Conservation (phyloP, 345 rosid species). For the Rhizophora mangle region DNA sequence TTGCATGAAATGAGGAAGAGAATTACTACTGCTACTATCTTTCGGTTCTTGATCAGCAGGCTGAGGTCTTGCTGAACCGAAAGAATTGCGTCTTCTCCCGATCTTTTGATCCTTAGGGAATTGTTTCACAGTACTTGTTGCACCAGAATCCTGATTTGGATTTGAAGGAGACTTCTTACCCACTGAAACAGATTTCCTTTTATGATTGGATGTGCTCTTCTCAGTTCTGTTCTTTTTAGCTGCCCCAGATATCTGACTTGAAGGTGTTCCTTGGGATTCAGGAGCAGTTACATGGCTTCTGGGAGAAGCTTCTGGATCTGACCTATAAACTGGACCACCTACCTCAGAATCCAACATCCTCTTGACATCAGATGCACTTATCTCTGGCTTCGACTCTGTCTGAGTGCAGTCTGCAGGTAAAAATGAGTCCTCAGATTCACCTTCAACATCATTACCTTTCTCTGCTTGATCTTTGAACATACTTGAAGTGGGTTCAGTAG, state of each 20-base stretch:
- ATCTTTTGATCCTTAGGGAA: conserved; percentile 58
- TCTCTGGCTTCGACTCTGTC: conserved; percentile 33
- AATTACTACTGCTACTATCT: conserved; percentile 60
- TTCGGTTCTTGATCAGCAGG: conserved; percentile 63
- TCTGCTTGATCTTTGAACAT: conserved; percentile 30
- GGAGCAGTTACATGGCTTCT: conserved; percentile 55
- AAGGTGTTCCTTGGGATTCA: conserved; percentile 85
- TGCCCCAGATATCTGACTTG: conserved; percentile 68
- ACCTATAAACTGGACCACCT: conserved; percentile 37
- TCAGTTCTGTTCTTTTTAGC: conserved; percentile 45
- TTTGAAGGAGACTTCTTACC: conserved; percentile 59
- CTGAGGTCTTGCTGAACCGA: conserved; percentile 50
- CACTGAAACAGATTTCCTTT: conserved; percentile 49
- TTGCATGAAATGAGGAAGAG: conserved; percentile 96
- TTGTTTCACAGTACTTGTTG: conserved; percentile 41
- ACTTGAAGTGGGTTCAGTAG: conserved; percentile 22
- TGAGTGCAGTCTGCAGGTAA: conserved; percentile 26
- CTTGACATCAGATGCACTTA: conserved; percentile 35
- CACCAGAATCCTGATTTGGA: conserved; percentile 51
- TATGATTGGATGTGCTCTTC: conserved; percentile 52
- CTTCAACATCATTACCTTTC: conserved; percentile 26
- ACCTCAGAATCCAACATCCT: conserved; percentile 35
- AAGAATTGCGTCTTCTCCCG: conserved; percentile 64
- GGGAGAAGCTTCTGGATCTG: conserved; percentile 59
- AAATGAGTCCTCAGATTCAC: conserved; percentile 31